Conservation (phyloP, 495 filamentous ascomycete species). For the Amniculicola lignicola region DNA sequence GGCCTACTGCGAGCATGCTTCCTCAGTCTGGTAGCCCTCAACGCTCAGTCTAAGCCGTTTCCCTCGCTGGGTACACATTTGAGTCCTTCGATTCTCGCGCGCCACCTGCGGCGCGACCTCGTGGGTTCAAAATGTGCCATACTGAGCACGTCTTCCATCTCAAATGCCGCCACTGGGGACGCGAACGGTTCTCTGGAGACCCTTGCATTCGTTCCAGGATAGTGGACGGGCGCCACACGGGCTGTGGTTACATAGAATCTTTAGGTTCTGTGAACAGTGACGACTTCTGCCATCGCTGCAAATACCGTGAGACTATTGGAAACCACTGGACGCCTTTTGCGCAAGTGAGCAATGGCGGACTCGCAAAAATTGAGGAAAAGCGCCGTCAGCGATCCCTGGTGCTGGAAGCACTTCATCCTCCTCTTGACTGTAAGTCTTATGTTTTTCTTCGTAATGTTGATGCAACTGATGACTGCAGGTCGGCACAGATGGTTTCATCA, state of each 20-base stretch:
- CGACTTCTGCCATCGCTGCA: constrained; percentile 22
- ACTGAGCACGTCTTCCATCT: constrained; percentile 32
- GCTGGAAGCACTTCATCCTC: background rate
- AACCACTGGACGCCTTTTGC: constrained; percentile 27
- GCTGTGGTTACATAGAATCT: constrained; percentile 18
- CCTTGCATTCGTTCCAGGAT: constrained; percentile 31
- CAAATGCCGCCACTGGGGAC: constrained; percentile 30
- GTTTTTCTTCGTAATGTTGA: background rate
- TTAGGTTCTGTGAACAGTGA: constrained; percentile 23
- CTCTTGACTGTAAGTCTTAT: constrained; percentile 8
- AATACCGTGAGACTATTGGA: constrained; percentile 4
- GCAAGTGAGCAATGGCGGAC: constrained; percentile 18
- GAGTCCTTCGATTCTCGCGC: too few species aligned
- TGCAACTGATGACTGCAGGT: too few species aligned
- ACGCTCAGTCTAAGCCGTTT: too few species aligned
- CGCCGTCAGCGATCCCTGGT: background rate
- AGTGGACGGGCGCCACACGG: constrained; percentile 21
- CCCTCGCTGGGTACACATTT: too few species aligned
- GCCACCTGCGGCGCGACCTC: too few species aligned
- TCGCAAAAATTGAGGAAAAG: constrained; percentile 21
- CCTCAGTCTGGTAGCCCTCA: too few species aligned
- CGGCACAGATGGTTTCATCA: too few species aligned
- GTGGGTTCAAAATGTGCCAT: constrained; percentile 29
- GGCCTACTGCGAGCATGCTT: too few species aligned
- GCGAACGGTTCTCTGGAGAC: constrained; percentile 23